A percentile compares a stretch with the other conserved stretches of the same genome.
These are phyloP conservation scores for Psilocybe subaeruginosa DNA, from an alignment of 768 basidiomycete species.

Conservation along the genomic window DNA sequence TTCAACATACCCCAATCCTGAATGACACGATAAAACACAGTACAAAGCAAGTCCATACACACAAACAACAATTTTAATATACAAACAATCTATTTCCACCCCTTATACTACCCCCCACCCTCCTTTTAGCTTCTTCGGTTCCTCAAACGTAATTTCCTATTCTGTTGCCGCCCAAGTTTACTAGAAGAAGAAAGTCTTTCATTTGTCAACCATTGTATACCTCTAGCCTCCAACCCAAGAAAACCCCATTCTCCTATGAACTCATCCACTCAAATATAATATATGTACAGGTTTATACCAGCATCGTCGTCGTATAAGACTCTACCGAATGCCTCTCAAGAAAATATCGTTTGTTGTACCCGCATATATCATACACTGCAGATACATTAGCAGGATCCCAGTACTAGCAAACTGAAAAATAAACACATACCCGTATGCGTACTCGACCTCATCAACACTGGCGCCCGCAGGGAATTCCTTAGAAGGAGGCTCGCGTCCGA, in stretches of 20 bases:
- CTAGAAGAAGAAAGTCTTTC: too few relatives aligned
- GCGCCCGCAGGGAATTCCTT: constrained; percentile 78
- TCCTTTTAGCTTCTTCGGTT: background rate
- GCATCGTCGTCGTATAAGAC: too few relatives aligned
- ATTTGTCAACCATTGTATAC: too few relatives aligned
- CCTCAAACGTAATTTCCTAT: background rate
- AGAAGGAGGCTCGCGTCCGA: constrained; percentile 62
- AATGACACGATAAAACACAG: constrained; percentile 79
- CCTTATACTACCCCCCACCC: background rate
- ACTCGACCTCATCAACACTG: constrained; percentile 90
- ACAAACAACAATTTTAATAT: constrained; percentile 44
- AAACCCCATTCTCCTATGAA: background rate
- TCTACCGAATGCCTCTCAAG: too few relatives aligned
- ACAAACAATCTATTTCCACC: background rate
- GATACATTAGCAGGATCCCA: too few relatives aligned
- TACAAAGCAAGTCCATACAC: constrained; percentile 50
- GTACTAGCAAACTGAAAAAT: too few relatives aligned
- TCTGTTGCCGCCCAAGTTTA: background rate
- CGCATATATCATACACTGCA: too few relatives aligned
- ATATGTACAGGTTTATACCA: too few relatives aligned
- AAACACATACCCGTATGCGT: constrained; percentile 75
- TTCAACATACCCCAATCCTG: constrained; percentile 69
- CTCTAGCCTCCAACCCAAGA: background rate
- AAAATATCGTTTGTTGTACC: too few relatives aligned
- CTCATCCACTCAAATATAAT: background rate